Base-by-base conservation (phyloP, 1,284 basidiomycete species). In the Microbotryomycetes sp. region DNA sequence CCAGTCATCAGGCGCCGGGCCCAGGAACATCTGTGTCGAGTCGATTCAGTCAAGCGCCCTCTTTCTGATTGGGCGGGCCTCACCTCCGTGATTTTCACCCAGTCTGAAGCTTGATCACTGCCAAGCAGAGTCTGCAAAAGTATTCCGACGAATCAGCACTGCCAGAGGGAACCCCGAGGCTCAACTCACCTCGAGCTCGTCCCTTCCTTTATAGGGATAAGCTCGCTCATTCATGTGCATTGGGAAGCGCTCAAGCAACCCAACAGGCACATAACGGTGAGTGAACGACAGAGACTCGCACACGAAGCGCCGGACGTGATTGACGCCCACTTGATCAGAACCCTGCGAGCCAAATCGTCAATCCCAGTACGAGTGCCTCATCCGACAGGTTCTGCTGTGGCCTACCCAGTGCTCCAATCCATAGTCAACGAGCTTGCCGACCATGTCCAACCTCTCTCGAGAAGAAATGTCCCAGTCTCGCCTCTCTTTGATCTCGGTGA, bases 241-340 rank as follows among this genome's bases (percentile, higher is more conserved):
- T 0, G 93, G 92, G 29, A 93, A 77, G 0, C 78, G 79, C 75
- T 98, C 93, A n/a, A 97, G 81, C 16, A 97, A 78, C 0, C 94
- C 94, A 45, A 96, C 87, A 6, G 94, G 94, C 41, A 97, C 79
- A 75, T 97, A 97, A 24, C 94, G 87, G 75, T 94, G 87, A 71
- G 91, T 91, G 80, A 97, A 97, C 1, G 89, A 92, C 5, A 98
- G 81, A 1, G 90, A 87, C 77, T 98, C 94, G 74, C 91, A 94
- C 21, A 97, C 82, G 78, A 96, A 98, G 59, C 94, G 82, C 27
- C 94, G 82, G 0, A 91, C 89, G n/a, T 87, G 87, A 76, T 96
- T 94, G 52, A 97, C 83, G 3, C 94, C 94, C 59, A 77, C 71
- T 0, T 89, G 91, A 74, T 96, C 92, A n/a, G 89, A 85, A 2